Conservation (phyloP, 2,329 filamentous ascomycete species). For the Dendrostoma leiphaemia region DNA sequence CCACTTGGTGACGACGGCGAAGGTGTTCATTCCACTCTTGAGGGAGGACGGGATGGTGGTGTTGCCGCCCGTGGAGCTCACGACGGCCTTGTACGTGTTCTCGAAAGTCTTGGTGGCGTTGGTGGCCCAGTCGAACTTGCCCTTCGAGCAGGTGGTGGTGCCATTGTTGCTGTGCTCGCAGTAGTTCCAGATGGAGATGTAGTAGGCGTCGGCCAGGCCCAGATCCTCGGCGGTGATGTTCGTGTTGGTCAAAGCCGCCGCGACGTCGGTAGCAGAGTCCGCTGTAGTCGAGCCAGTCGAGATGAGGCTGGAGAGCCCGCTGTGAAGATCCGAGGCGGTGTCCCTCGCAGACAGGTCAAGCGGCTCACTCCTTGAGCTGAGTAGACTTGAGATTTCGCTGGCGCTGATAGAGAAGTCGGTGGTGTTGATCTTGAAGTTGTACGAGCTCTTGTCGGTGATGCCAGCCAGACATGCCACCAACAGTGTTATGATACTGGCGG, state of each 20-base stretch:
- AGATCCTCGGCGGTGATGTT: slow-evolving; percentile 59
- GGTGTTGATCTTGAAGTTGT: slow-evolving; percentile 61
- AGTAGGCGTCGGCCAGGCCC: slow-evolving; percentile 72
- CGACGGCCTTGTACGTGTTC: slow-evolving; percentile 50
- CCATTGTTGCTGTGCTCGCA: slow-evolving; percentile 63
- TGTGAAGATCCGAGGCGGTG: slow-evolving; percentile 1
- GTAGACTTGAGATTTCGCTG: slow-evolving; percentile 33
- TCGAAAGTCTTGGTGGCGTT: slow-evolving; percentile 66
- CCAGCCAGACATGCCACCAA: slow-evolving; percentile 56
- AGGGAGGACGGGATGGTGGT: slow-evolving; percentile 67
- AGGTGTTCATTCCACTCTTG: slow-evolving; percentile 66
- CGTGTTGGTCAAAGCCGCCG: not conserved
- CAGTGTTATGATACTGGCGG: slow-evolving; percentile 72
- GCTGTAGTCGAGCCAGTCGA: slow-evolving; percentile 7
- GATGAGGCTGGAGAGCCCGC: not conserved
- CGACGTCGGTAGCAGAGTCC: not conserved
- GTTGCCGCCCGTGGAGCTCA: slow-evolving; percentile 47
- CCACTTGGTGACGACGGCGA: slow-evolving; percentile 74
- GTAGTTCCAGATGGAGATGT: slow-evolving; percentile 83
- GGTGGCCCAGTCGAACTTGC: slow-evolving; percentile 74
- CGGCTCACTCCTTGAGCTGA: slow-evolving; percentile 20
- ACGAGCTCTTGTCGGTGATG: slow-evolving; percentile 54
- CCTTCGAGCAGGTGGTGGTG: slow-evolving; percentile 65
- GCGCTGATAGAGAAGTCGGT: slow-evolving; percentile 55
- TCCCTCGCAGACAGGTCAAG: slow-evolving; percentile 17